A percentile compares a stretch with the other conserved stretches of the same genome.
Conservation (phyloP, 108 stramenopile genomes). For the Aurantiochytrium sp. region DNA sequence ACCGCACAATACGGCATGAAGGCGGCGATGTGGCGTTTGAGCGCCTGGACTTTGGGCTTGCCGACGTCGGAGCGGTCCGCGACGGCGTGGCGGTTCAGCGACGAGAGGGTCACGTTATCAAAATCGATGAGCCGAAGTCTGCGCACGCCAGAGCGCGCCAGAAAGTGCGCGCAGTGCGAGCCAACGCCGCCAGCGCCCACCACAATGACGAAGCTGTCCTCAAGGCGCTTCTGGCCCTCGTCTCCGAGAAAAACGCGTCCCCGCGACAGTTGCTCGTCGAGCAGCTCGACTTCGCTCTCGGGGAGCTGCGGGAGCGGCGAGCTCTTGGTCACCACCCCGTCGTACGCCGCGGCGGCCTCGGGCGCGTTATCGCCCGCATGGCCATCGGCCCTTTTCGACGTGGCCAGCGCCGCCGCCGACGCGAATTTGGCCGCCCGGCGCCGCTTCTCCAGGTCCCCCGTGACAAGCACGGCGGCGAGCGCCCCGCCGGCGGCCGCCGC, state of each 20-base stretch:
- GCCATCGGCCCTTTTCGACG: too few relatives aligned
- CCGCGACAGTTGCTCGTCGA: conserved; percentile 82
- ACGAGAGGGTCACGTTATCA: conserved; percentile 93
- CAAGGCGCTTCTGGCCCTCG: conserved; percentile 61
- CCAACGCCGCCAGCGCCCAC: conserved; percentile 96
- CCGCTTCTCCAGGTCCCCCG: not conserved
- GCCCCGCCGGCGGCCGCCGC: not conserved
- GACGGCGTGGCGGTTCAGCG: conserved; percentile 94
- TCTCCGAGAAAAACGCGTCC: conserved; percentile 82
- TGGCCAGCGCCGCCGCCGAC: not conserved
- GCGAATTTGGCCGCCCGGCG: not conserved
- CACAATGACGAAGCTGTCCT: conserved; percentile 64
- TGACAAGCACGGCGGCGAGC: not conserved
- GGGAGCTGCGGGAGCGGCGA: not conserved
- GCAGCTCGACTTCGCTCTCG: not conserved
- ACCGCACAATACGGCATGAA: conserved; percentile 57
- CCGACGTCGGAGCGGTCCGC: conserved; percentile 87
- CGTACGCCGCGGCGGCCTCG: too few relatives aligned
- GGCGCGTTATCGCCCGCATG: too few relatives aligned
- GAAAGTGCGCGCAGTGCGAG: conserved; percentile 86
- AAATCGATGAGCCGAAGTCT: conserved; percentile 89
- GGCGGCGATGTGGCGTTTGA: conserved; percentile 57
- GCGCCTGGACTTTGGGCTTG: conserved; percentile 73
- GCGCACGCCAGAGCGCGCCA: conserved; percentile 82
- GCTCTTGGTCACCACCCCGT: not conserved